Base-by-base conservation (phyloP, 176 grass and related monocot species). In the Dactylis glomerata region DNA sequence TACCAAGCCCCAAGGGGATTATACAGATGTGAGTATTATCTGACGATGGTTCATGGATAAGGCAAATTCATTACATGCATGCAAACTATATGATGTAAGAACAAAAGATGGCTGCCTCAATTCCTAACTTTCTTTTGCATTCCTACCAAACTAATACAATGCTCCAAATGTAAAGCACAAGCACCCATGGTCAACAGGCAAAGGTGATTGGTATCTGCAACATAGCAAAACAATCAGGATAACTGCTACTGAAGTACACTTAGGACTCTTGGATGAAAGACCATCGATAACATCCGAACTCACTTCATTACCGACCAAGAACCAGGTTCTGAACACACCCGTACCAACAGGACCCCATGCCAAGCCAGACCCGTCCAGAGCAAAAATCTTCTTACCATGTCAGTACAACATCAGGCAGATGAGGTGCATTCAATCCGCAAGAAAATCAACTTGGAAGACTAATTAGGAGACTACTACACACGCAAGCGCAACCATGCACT, bases 81-180 rank as follows among this genome's bases (percentile, higher is more conserved):
- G 64, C 31, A 17, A 62, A 10, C 15, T 33, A 65, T 54, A 44
- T 45, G 17, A 56, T 68, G 9, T 76, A 34, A 65, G n/a, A 68
- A 61, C 42, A 87, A 36, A 36, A 32, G 11, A 54, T 7, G 0
- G 34, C 30, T 58, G 37, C 9, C 3, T 27, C 40, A 68, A 10
- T 63, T 67, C 40, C 54, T 40, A 49, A 10, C 51, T 59, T 38
- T 12, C 30, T 24, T 71, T 10, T 31, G 27, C 23, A 23, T 58
- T 77, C 86, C 27, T 61, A 77, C n/a, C 38, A 17, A 88, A 62
- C 42, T 78, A 83, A 70, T 26, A 24, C 74, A 79, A 40, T 19
- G n/a, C 65, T 83, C 49, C 19, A 52, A 72, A 49, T 33, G 41
- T 17, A 8, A 83, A 22, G 65, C 52, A 79, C 12, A 83, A 22